These are phyloP conservation scores for Aspergillus sclerotialis DNA, from an alignment of 2,329 filamentous ascomycete genomes.

Conservation along the genomic window DNA sequence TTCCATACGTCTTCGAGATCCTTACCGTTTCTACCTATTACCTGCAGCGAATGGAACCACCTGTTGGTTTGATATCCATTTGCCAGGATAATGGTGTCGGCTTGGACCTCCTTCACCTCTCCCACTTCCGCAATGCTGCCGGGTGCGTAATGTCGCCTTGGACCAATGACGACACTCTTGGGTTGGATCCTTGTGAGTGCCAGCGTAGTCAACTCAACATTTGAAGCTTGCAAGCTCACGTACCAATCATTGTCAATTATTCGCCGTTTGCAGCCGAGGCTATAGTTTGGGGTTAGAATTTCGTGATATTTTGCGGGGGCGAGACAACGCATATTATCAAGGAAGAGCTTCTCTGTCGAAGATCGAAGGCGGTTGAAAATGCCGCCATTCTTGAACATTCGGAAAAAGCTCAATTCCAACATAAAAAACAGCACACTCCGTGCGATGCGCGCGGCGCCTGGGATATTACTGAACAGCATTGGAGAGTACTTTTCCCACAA, in stretches of 20 bases:
- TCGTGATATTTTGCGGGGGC: slow-evolving; percentile 56
- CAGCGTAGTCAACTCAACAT: slow-evolving; percentile 49
- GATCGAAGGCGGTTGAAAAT: slow-evolving; percentile 32
- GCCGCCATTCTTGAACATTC: slow-evolving; percentile 35
- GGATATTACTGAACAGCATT: slow-evolving; percentile 41
- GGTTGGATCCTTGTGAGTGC: slow-evolving; percentile 44
- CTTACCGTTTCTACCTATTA: slow-evolving; percentile 46
- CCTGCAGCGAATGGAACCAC: slow-evolving; percentile 48
- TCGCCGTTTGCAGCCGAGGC: slow-evolving; percentile 58
- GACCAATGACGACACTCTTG: slow-evolving; percentile 45
- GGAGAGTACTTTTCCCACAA: slow-evolving; percentile 44
- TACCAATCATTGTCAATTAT: slow-evolving; percentile 55
- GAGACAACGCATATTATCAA: slow-evolving; percentile 41
- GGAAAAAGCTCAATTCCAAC: slow-evolving; percentile 29
- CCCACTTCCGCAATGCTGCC: slow-evolving; percentile 18
- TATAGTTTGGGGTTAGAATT: slow-evolving; percentile 55
- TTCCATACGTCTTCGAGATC: slow-evolving; percentile 52
- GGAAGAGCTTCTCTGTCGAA: slow-evolving; percentile 35
- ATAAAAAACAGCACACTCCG: slow-evolving; percentile 40
- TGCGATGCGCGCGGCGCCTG: slow-evolving; percentile 42
- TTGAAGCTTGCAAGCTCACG: slow-evolving; percentile 44
- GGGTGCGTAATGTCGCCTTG: slow-evolving; percentile 41
- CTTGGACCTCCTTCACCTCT: slow-evolving; percentile 40
- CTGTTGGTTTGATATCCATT: slow-evolving; percentile 54
- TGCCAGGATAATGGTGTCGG: slow-evolving; percentile 56